A percentile compares a stretch with the other conserved stretches of the same genome.
These are phyloP conservation scores for Hypoxylon crocopeplum DNA, from an alignment of 495 filamentous ascomycete genomes.

Conservation along the genomic window DNA sequence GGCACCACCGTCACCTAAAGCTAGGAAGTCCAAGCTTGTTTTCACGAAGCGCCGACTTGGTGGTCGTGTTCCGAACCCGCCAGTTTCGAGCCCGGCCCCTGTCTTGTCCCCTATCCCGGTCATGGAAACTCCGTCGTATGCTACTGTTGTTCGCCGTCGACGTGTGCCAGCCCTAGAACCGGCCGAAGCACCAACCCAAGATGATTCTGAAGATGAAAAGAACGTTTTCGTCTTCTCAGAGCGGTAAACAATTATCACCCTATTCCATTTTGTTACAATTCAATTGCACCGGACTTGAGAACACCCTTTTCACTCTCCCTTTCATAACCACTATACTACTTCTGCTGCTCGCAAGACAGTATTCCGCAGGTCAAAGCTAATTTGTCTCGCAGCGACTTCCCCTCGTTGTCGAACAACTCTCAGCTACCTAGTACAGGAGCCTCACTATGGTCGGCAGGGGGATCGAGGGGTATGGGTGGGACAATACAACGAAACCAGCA, in stretches of 20 bases:
- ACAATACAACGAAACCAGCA: conserved; percentile 73
- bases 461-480: conserved; percentile 54
- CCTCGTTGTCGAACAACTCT: conserved; percentile 73
- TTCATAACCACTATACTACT: neutral
- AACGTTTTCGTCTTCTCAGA: no score
- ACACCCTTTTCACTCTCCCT: neutral
- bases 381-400: conserved; percentile 72
- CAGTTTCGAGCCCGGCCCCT: neutral
- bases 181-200: no score
- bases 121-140: conserved; percentile 4
- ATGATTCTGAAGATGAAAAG: no score
- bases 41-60: no score
- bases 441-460: conserved; percentile 67
- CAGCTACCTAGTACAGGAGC: conserved; percentile 61
- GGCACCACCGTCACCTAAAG: no score
- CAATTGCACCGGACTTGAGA: neutral
- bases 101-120: neutral
- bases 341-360: neutral
- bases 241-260: conserved; percentile 22
- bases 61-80: no score
- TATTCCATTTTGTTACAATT: neutral
- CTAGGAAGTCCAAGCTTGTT: no score
- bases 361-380: conserved; percentile 23
- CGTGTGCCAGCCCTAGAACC: neutral
- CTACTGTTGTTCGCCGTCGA: neutral